A percentile compares a stretch with the other conserved stretches of the same genome.
Conservation (phyloP, 148 eudicot species). For the Cornus florida region DNA sequence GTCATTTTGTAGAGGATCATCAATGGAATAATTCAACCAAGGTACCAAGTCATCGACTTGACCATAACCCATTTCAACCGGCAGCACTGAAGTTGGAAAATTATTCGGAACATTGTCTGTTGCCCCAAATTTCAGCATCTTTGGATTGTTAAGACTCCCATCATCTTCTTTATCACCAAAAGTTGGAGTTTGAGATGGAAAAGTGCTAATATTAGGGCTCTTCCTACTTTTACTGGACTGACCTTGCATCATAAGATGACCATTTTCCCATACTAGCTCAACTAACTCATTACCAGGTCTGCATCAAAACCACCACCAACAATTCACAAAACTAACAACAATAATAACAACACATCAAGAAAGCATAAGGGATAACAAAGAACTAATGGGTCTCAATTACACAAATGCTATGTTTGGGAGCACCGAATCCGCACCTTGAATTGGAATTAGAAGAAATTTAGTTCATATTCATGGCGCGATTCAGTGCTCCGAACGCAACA, state of each 20-base stretch:
- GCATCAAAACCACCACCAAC: slow-evolving; percentile 18
- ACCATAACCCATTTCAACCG: slow-evolving; percentile 44
- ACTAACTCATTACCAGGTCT: slow-evolving; percentile 51
- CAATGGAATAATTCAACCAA: slow-evolving; percentile 67
- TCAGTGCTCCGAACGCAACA: neutral
- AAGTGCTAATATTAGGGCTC: slow-evolving; percentile 28
- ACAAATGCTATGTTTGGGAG: no score
- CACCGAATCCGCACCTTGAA: no score
- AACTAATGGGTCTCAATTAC: slow-evolving; percentile 9
- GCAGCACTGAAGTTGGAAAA: slow-evolving; percentile 43
- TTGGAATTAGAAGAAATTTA: no score
- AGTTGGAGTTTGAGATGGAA: slow-evolving; percentile 28
- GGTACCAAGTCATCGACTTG: slow-evolving; percentile 63
- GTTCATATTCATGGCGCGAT: no score
- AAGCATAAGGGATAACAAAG: slow-evolving; percentile 8
- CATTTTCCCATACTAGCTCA: slow-evolving; percentile 77
- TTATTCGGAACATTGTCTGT: slow-evolving; percentile 35
- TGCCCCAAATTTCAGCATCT: slow-evolving; percentile 35
- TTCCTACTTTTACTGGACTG: slow-evolving; percentile 42
- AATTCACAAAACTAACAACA: slow-evolving; percentile 6
- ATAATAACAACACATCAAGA: slow-evolving; percentile 19
- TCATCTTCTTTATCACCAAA: slow-evolving; percentile 31
- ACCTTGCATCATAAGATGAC: slow-evolving; percentile 63
- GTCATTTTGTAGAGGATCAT: slow-evolving; percentile 51
- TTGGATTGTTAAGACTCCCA: slow-evolving; percentile 20